phyloP scores from a whole-genome alignment of 305 asterid genomes.

The Solanum chacoense region DNA sequence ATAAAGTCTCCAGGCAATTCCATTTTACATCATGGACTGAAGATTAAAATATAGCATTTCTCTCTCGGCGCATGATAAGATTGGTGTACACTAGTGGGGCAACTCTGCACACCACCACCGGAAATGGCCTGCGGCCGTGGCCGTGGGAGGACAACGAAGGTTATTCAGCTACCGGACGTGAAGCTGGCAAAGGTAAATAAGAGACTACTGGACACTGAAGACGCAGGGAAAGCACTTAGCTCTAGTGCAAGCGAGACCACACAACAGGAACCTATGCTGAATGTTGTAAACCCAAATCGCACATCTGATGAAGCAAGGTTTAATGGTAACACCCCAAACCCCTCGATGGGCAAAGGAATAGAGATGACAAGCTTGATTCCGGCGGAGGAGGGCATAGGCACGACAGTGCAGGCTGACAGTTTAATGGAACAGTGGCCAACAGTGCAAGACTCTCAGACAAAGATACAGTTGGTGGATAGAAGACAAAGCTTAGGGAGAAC shows the following conservation, averaged over 20 bases:
- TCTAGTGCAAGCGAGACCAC: no score
- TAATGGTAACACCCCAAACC: no score
- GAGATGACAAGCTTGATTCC: no score
- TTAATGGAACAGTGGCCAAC: neutral
- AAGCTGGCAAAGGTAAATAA: neutral
- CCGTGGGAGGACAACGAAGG: neutral
- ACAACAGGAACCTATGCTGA: no score
- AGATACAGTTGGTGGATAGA: neutral
- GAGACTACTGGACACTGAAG: neutral
- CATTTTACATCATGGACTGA: no score
- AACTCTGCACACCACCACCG: neutral
- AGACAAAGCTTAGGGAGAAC: neutral
- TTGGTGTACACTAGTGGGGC: neutral
- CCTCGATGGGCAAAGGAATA: no score
- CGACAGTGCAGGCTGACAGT: neutral
- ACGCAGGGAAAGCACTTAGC: no score
- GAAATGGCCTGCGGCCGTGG: neutral
- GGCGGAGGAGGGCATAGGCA: no score
- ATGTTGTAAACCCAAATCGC: no score
- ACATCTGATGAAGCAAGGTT: no score
- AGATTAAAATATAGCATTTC: no score
- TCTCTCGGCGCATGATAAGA: neutral
- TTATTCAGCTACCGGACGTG: neutral
- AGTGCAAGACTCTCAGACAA: neutral
- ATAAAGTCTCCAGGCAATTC: no score